A percentile compares a stretch with the other conserved stretches of the same genome.
Evolutionary conservation across 768 basidiomycete species (phyloP).

Genomic region (Pisolithus sp.): DNA sequence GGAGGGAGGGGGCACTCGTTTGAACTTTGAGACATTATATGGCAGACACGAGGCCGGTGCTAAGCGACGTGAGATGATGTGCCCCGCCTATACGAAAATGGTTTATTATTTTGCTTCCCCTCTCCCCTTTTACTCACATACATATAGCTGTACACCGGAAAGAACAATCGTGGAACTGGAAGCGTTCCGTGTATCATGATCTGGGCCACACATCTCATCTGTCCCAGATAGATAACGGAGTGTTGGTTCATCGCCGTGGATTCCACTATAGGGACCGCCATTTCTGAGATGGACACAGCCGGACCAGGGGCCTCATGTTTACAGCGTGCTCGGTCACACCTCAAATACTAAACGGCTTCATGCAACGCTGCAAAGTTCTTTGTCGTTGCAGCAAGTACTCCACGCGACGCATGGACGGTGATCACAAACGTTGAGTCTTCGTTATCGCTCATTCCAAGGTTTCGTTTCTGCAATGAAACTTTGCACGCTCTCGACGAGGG

Average conservation of each 20-base stretch:
- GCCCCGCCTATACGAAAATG: conserved; percentile 1
- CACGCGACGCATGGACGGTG: no score
- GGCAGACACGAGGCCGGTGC: conserved; percentile 27
- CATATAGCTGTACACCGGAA: no score
- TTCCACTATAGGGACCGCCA: conserved; percentile 10
- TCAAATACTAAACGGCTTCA: not conserved
- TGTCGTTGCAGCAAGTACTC: no score
- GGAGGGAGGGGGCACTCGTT: conserved; percentile 15
- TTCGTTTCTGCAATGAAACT: no score
- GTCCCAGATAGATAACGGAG: not conserved
- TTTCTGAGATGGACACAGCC: conserved; percentile 13
- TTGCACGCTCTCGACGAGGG: no score
- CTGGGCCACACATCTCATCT: not conserved
- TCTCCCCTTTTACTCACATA: no score
- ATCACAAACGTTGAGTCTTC: no score
- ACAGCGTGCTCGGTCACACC: conserved; percentile 9
- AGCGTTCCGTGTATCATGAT: not conserved
- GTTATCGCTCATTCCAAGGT: no score
- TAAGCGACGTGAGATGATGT: conserved; percentile 30
- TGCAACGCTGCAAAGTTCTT: no score
- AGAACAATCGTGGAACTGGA: not conserved
- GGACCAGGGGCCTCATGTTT: conserved; percentile 26
- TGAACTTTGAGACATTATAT: conserved; percentile 25
- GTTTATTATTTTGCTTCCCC: conserved; percentile 8
- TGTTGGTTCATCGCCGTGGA: not conserved